Base-by-base conservation (phyloP, 345 rosid species). In the Lepidium africanum region DNA sequence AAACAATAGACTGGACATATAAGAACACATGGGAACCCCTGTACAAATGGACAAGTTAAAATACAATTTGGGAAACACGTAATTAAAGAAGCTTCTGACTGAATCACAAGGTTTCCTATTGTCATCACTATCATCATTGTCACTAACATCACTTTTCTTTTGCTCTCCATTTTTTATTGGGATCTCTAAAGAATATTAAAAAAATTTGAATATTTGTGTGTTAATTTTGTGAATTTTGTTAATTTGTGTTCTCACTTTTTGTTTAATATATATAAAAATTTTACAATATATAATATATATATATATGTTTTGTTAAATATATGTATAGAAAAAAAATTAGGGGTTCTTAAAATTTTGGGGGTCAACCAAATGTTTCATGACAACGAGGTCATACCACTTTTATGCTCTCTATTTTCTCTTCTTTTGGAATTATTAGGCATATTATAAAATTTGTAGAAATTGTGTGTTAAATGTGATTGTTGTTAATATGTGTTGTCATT, bases 1-100 rank as follows among this genome's bases (percentile, higher is more conserved):
- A 59, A 1, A 60, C 77, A 74, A 21, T 42, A 25, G 0, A 74
- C 25, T 51, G 77, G 73, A 67, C 77, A 74, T 5, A 2, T 2
- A 0, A 67, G 7, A 43, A 6, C 8, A 4, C 10, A 2, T 50
- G 67, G 23, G 1, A 67, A 15, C 43, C 45, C 43, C 46, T 52
- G 35, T 59, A 12, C 13, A 9, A 12, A 1, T n/a, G 2, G 30
- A 74, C 78, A 74, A 52, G 4, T 0, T 37, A 52, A 0, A 43
- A 74, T 0, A 74, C 63, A 74, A 27, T 13, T 37, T 27, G 36
- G 17, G 38, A 9, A 60, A 60, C 73, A 74, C 3, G 9, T 10
- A 40, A 15, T 1, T 25, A 36, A 17, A 19, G 43, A 9, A 42
- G 73, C 69, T 60, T 74, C 38, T 74, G 69, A 46, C 21, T 60